Conservation (phyloP, 805 yeast genomes). For the Hanseniaspora opuntiae region DNA sequence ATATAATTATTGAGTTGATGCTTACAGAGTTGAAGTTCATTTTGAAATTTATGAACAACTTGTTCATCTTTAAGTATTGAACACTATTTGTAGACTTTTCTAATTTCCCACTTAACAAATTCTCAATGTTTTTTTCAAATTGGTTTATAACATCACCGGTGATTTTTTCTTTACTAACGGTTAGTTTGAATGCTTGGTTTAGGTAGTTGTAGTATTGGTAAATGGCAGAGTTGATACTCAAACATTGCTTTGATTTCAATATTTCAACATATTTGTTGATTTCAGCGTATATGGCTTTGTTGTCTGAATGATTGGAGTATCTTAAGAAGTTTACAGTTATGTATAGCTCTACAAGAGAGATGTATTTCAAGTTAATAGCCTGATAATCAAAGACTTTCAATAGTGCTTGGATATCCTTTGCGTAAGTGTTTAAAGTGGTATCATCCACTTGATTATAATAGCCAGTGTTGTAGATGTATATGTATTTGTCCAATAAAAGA, state of each 20-base stretch:
- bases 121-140: constrained; percentile 35
- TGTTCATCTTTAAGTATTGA: constrained; percentile 22
- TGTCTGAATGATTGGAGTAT: not conserved
- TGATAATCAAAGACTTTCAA: constrained; percentile 5
- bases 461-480: constrained; percentile 38
- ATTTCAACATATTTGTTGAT: constrained; percentile 19
- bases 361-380: constrained; percentile 28
- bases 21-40: constrained; percentile 13
- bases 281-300: not conserved
- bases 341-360: constrained; percentile 53
- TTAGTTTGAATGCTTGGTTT: constrained; percentile 15
- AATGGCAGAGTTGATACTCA: constrained; percentile 35
- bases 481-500: constrained; percentile 31
- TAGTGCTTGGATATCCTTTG: not conserved
- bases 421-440: not conserved
- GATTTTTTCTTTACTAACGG: not conserved
- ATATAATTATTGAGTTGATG: constrained; percentile 15
- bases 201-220: constrained; percentile 23
- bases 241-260: constrained; percentile 42
- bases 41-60: constrained; percentile 21
- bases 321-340: constrained; percentile 35
- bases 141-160: constrained; percentile 8
- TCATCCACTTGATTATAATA: constrained; percentile 28
- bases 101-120: constrained; percentile 37
- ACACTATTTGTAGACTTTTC: constrained; percentile 33